Base-by-base conservation (phyloP, 306 rosid species). In the Vachellia pachyceras region DNA sequence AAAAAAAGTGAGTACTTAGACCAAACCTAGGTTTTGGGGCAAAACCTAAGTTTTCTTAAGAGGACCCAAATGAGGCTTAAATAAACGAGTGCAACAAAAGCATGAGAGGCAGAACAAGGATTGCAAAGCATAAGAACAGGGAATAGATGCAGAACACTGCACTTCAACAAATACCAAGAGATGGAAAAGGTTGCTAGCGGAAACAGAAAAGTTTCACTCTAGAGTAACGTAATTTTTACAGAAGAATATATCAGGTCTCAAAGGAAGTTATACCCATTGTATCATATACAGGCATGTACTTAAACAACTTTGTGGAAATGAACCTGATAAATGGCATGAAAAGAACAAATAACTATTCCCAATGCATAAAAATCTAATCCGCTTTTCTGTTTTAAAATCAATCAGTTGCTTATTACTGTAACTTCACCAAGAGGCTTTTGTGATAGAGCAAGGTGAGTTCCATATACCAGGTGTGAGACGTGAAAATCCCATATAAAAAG, bases 81-180 rank as follows among this genome's bases (percentile, higher is more conserved):
- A 73, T 41, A 77, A 77, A 54, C 55, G 17, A 29, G 66, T 37
- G 49, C 73, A 77, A 74, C 73, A 57, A 72, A 78, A 69, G 79
- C 1, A 45, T 61, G 33, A 36, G 60, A n/a, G 72, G 25, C 22
- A 68, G 47, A 82, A 49, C 55, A 81, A 60, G 52, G 47, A 49
- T 36, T 45, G 44, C 25, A n/a, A 61, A 78, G 58, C 39, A 52
- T 17, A 67, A 40, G 29, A 68, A 49, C n/a, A 0, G 72, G 25
- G 7, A 76, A 76, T 29, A 37, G 8, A 61, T 15, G 47, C 39
- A 75, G 15, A 4, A 25, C 72, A 70, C 52, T 44, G 52, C 49
- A 75, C 14, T 18, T 11, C 25, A 41, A 54, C 7, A 41, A 40
- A 60, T 33, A 22, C 9, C 69, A 71, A 70, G 52, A 77, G 35